These are phyloP conservation scores for Cyclostephanos tholiformis DNA, from an alignment of 108 stramenopile species.

Conservation along the genomic window DNA sequence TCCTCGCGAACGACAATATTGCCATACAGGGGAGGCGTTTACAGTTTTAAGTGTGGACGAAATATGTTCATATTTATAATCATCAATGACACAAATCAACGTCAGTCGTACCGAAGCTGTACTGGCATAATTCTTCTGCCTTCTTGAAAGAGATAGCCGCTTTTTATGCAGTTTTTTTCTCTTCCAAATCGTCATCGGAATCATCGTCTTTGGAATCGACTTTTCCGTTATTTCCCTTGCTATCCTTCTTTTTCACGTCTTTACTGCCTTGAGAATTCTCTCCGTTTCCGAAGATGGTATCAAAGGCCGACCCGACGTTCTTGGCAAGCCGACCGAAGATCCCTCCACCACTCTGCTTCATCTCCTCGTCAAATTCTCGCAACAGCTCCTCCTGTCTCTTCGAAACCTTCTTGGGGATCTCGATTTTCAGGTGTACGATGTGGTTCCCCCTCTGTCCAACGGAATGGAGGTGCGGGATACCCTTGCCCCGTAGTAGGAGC, in stretches of 20 bases:
- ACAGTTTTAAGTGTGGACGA: too few species aligned
- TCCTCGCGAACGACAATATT: too few species aligned
- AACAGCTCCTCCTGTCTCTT: conserved; percentile 91
- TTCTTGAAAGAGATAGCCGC: neutral
- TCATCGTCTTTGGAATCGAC: conserved; percentile 18
- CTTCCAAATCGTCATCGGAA: conserved; percentile 36
- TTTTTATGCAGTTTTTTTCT: conserved; percentile 41
- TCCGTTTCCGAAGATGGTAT: conserved; percentile 65
- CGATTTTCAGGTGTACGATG: conserved; percentile 90
- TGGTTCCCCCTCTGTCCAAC: conserved; percentile 87
- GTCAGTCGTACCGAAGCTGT: neutral
- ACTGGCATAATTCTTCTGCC: neutral
- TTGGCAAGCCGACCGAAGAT: conserved; percentile 70
- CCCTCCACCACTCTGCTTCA: conserved; percentile 55
- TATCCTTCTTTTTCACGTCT: conserved; percentile 20
- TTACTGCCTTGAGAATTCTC: conserved; percentile 40
- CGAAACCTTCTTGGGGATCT: conserved; percentile 90
- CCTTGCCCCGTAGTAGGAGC: conserved; percentile 91
- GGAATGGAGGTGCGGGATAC: conserved; percentile 74
- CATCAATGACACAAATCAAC: neutral
- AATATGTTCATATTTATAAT: conserved; percentile 8
- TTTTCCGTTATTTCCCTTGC: conserved; percentile 17
- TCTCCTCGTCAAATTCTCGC: conserved; percentile 90
- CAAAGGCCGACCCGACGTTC: conserved; percentile 76
- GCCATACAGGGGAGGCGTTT: too few species aligned